A percentile compares a stretch with the other conserved stretches of the same genome.
Conservation (phyloP, 23 red algal genomes). For the Gracilaria gracilis region DNA sequence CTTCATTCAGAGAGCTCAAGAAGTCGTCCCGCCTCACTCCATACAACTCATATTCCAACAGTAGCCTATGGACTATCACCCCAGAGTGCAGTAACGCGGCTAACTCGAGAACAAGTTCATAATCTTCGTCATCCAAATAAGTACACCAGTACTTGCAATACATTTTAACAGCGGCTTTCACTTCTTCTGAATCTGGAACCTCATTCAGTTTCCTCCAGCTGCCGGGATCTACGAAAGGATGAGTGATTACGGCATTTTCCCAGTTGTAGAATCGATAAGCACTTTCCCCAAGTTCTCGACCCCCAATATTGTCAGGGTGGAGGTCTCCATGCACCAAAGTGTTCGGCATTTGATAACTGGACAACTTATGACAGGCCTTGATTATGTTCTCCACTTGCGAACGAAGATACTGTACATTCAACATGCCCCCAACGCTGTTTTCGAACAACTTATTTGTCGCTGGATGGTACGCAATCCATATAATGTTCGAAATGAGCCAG, state of each 20-base stretch:
- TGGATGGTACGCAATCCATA: conserved; percentile 2
- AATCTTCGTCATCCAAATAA: conserved; percentile 2
- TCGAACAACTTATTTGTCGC: neutral
- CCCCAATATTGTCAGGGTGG: neutral
- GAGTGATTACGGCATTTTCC: conserved; percentile 2
- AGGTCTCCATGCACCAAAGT: conserved; percentile 1
- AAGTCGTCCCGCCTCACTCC: neutral
- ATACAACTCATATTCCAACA: neutral
- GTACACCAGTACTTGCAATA: conserved; percentile 18
- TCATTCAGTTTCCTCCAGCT: conserved; percentile 1
- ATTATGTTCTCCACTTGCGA: conserved; percentile 17
- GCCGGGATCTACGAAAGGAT: neutral
- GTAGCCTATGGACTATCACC: neutral
- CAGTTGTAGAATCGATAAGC: conserved; percentile 24
- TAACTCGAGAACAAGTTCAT: neutral
- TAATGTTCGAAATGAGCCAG: conserved; percentile 22
- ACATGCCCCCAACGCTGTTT: neutral
- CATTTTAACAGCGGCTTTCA: neutral
- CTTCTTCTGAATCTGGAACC: neutral
- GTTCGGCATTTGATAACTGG: conserved; percentile 17
- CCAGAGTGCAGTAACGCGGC: neutral
- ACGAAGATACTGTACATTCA: conserved; percentile 4
- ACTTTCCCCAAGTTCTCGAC: neutral
- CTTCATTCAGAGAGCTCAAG: neutral
- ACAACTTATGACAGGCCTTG: conserved; percentile 15